Evolutionary conservation across 108 stramenopile species (phyloP).

Genomic region (Cyclostephanos invisitatus): DNA sequence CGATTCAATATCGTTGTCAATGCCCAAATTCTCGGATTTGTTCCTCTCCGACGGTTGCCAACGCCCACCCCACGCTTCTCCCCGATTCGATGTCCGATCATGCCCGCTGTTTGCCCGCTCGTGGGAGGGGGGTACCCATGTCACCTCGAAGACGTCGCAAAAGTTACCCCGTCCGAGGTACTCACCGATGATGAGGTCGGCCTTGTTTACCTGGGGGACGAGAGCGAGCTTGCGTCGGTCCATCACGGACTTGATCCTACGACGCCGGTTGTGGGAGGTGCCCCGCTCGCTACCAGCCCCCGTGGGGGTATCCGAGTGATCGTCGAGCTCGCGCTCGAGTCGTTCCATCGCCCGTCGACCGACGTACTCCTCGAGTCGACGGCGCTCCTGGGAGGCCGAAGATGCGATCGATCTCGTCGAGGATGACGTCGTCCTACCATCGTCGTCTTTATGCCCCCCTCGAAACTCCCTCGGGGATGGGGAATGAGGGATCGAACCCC

Average conservation of each 20-base stretch:
- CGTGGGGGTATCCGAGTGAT: slow-evolving; percentile 1
- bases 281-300: neutral
- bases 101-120: too few relatives aligned
- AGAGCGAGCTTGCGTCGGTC: slow-evolving; percentile 24
- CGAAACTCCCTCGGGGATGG: too few relatives aligned
- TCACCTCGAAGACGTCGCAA: slow-evolving; percentile 45
- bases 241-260: slow-evolving; percentile 22
- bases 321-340: slow-evolving; percentile 31
- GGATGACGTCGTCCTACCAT: neutral
- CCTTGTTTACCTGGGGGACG: slow-evolving; percentile 36
- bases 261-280: neutral
- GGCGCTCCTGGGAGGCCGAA: slow-evolving; percentile 12
- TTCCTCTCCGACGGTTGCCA: neutral
- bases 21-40: neutral
- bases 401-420: neutral
- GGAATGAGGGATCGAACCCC: too few relatives aligned
- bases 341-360: slow-evolving; percentile 35
- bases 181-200: slow-evolving; percentile 36
- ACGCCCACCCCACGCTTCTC: neutral
- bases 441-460: neutral
- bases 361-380: slow-evolving; percentile 33
- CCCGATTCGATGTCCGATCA: neutral
- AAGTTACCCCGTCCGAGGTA: slow-evolving; percentile 44
- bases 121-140: slow-evolving; percentile 11
- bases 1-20: neutral